A percentile compares a stretch with the other conserved stretches of the same genome.
These are phyloP conservation scores for Centaurea solstitialis DNA, from an alignment of 129 eudicot genomes.

Conservation along the genomic window DNA sequence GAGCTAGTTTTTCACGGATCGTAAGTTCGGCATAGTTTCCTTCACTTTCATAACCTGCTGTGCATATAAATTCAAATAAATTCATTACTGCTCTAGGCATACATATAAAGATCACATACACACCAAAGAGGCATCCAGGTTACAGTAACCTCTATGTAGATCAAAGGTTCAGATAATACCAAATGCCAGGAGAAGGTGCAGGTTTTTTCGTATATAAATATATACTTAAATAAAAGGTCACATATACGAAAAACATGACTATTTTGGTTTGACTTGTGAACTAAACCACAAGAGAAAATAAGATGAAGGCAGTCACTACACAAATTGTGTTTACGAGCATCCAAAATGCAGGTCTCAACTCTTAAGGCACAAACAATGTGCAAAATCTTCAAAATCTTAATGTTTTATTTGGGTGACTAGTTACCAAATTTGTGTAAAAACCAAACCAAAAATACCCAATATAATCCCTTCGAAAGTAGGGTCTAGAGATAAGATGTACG, in stretches of 20 bases:
- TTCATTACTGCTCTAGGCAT: background rate
- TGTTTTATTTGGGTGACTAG: background rate
- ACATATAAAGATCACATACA: background rate
- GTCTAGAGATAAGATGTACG: background rate
- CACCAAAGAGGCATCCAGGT: background rate
- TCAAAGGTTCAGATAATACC: background rate
- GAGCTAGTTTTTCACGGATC: slow-evolving; percentile 71
- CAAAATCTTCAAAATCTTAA: slow-evolving; percentile 6
- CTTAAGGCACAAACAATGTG: background rate
- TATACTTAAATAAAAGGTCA: background rate
- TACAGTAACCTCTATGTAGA: background rate
- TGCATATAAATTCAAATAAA: slow-evolving; percentile 7
- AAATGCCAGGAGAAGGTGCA: background rate
- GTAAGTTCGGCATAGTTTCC: slow-evolving; percentile 44
- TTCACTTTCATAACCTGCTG: slow-evolving; percentile 60
- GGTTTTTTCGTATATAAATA: too few species aligned
- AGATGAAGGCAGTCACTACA: background rate
- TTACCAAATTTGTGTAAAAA: background rate
- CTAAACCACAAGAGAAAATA: background rate
- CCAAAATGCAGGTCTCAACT: background rate
- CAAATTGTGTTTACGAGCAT: background rate
- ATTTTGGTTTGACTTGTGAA: background rate
- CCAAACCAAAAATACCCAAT: too few species aligned
- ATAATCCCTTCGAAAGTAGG: background rate
- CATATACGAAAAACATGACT: background rate